phyloP scores from a whole-genome alignment of 192 early-diverging fungal genomes.

The Coemansia guatemalensis region DNA sequence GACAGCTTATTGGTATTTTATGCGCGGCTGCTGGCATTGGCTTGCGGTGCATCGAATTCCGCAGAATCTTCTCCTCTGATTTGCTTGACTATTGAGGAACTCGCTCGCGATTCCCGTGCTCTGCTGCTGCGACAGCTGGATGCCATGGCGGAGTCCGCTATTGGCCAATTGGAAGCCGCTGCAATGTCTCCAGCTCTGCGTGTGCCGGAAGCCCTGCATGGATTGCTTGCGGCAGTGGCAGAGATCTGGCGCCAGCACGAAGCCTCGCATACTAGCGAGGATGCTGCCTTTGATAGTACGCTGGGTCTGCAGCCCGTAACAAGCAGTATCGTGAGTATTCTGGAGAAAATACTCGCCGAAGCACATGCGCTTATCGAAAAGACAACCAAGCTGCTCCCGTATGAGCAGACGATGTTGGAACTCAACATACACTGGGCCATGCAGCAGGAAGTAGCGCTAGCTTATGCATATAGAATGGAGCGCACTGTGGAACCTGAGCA shows the following conservation, averaged over 20 bases:
- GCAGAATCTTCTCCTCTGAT: conserved; percentile 21
- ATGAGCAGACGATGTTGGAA: conserved; percentile 36
- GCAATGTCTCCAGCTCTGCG: conserved; percentile 28
- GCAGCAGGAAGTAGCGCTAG: not conserved
- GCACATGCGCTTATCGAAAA: conserved; percentile 1
- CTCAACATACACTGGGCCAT: conserved; percentile 27
- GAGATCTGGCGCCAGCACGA: conserved; percentile 24
- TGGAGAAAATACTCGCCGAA: conserved; percentile 12
- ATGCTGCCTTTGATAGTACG: not conserved
- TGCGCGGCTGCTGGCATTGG: conserved; percentile 18
- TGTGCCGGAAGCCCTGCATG: conserved; percentile 16
- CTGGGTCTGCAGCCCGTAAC: not conserved
- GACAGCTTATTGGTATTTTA: conserved; percentile 34
- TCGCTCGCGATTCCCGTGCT: conserved; percentile 6
- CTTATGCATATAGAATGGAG: not conserved
- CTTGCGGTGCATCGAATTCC: conserved; percentile 7
- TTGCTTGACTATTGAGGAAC: not conserved
- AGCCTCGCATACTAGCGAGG: conserved; percentile 10
- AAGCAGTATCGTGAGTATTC: not conserved
- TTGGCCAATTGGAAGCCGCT: conserved; percentile 14
- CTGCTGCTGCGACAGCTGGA: conserved; percentile 7
- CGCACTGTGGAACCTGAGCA: conserved; percentile 1
- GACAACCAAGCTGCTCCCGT: conserved; percentile 1
- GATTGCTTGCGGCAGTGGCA: conserved; percentile 13
- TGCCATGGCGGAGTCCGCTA: conserved; percentile 5